Percentiles rank a stretch among this genome's conserved stretches.
These are phyloP conservation scores for Apiotrichum domesticum DNA, from an alignment of 1,284 basidiomycete genomes.

Conservation along the genomic window DNA sequence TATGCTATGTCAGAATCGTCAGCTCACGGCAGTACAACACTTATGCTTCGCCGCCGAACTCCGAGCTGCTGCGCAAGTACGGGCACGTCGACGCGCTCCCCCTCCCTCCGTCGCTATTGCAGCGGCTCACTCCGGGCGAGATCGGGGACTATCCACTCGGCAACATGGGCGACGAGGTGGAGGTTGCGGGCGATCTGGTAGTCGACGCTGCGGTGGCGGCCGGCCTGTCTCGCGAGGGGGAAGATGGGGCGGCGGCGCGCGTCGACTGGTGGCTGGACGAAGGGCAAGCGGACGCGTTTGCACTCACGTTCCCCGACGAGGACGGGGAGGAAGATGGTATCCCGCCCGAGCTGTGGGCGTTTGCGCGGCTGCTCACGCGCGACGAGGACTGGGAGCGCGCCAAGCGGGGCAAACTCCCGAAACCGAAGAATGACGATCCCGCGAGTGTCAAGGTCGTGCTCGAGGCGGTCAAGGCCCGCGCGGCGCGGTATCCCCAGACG, in stretches of 20 bases:
- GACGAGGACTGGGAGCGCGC: slow-evolving; percentile 62
- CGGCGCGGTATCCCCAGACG: slow-evolving; percentile 2
- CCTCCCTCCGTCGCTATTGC: slow-evolving; percentile 46
- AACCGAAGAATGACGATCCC: slow-evolving; percentile 57
- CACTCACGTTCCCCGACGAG: slow-evolving; percentile 53
- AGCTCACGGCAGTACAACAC: slow-evolving; percentile 71
- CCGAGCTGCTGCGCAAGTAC: slow-evolving; percentile 87
- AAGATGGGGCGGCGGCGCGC: slow-evolving; percentile 48
- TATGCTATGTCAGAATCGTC: slow-evolving; percentile 4
- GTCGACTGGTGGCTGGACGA: slow-evolving; percentile 88
- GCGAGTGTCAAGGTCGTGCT: slow-evolving; percentile 46
- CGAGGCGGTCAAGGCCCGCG: slow-evolving; percentile 48
- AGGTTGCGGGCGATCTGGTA: slow-evolving; percentile 73
- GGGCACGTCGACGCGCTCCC: slow-evolving; percentile 81
- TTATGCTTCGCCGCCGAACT: slow-evolving; percentile 89
- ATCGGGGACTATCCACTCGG: slow-evolving; percentile 47
- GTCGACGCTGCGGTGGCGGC: slow-evolving; percentile 51
- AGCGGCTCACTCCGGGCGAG: slow-evolving; percentile 17
- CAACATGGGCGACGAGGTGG: slow-evolving; percentile 82
- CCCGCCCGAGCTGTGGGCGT: slow-evolving; percentile 62
- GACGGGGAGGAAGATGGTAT: neutral
- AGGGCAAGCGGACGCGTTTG: slow-evolving; percentile 79
- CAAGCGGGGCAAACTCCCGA: slow-evolving; percentile 70
- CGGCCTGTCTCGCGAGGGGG: slow-evolving; percentile 33
- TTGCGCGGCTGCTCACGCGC: slow-evolving; percentile 64